Conservation (phyloP, 2,329 filamentous ascomycete species). For the Ophiostoma triangulosporum region DNA sequence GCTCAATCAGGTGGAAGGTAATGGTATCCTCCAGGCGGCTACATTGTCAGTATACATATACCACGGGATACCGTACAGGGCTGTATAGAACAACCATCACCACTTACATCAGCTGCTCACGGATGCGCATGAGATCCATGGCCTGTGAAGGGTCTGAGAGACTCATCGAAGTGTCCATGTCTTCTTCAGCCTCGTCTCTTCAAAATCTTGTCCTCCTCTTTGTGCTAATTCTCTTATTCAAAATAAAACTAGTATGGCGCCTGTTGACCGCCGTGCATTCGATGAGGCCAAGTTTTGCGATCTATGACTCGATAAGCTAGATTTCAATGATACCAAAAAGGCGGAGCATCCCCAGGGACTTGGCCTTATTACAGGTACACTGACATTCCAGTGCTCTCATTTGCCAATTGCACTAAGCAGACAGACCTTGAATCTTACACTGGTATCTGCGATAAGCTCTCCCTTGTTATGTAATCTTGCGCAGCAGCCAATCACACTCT, state of each 20-base stretch:
- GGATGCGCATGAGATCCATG: constrained; percentile 80
- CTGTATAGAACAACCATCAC: background rate
- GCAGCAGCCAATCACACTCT: constrained; percentile 5
- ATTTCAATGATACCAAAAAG: too few species aligned
- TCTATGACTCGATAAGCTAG: too few species aligned
- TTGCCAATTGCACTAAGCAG: background rate
- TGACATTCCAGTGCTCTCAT: background rate
- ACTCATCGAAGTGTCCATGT: constrained; percentile 85
- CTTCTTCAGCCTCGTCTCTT: background rate
- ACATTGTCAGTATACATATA: constrained; percentile 8
- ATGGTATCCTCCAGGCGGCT: constrained; percentile 97
- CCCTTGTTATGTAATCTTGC: background rate
- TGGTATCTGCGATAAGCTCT: background rate
- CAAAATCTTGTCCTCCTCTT: too few species aligned
- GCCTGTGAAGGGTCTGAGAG: constrained; percentile 74
- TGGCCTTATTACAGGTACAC: too few species aligned
- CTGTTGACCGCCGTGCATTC: too few species aligned
- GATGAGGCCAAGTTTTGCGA: too few species aligned
- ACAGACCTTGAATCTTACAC: background rate
- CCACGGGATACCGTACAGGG: background rate
- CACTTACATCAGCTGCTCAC: constrained; percentile 78
- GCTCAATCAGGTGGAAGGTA: constrained; percentile 90
- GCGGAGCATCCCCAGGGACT: too few species aligned
- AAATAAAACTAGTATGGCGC: too few species aligned
- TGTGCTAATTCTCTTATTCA: too few species aligned